phyloP scores from a whole-genome alignment of 768 basidiomycete species.

The Pisolithus albus region DNA sequence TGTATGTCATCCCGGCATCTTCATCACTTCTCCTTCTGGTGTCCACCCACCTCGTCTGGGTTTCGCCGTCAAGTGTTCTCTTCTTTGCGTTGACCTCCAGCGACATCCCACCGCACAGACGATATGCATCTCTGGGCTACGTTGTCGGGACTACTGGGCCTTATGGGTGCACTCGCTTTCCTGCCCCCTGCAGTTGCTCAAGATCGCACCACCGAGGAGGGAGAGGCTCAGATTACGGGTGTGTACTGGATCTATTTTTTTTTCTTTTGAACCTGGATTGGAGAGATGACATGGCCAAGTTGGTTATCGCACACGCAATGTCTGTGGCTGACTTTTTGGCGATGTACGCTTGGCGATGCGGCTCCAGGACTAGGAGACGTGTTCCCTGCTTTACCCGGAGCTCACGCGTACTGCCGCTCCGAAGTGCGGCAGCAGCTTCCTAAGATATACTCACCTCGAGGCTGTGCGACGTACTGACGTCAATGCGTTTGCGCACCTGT shows the following conservation, averaged over 20 bases:
- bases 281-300: background rate
- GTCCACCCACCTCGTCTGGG: background rate
- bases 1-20: too few relatives aligned
- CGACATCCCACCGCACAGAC: background rate
- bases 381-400: too few relatives aligned
- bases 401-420: too few relatives aligned
- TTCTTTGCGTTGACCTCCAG: background rate
- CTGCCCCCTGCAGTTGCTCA: conserved; percentile 7
- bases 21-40: background rate
- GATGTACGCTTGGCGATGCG: background rate
- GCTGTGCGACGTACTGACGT: background rate
- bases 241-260: conserved; percentile 1
- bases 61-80: background rate
- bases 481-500: background rate
- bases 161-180: background rate
- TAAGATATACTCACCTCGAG: background rate
- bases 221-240: conserved; percentile 31
- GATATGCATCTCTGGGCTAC: conserved; percentile 5
- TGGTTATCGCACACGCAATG: background rate
- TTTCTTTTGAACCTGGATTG: background rate
- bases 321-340: background rate
- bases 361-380: background rate
- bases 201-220: conserved; percentile 26
- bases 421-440: too few relatives aligned
- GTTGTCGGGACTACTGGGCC: background rate